Conservation (phyloP, 345 rosid genomes). For the Psidium guajava region DNA sequence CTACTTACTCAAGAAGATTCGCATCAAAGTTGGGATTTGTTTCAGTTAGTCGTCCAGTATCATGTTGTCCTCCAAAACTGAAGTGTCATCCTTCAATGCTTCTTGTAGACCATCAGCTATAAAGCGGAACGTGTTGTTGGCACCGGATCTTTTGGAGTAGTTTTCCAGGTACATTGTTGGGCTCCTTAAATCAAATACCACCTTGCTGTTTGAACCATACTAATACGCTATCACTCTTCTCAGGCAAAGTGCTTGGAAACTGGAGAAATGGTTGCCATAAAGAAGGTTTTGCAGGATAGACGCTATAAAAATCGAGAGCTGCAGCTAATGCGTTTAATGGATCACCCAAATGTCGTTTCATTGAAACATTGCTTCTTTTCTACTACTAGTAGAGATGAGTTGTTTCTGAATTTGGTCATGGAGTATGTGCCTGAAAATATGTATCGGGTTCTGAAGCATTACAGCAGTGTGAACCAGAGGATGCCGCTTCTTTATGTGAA, state of each 20-base stretch:
- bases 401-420: slow-evolving; percentile 44
- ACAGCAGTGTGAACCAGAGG: slow-evolving; percentile 39
- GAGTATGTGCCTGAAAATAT: slow-evolving; percentile 54
- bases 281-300: slow-evolving; percentile 48
- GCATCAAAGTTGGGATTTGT: not conserved
- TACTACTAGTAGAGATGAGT: slow-evolving; percentile 46
- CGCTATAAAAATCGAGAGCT: slow-evolving; percentile 55
- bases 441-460: slow-evolving; percentile 38
- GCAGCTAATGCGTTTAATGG: slow-evolving; percentile 50
- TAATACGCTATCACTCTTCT: not conserved
- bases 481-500: slow-evolving; percentile 54
- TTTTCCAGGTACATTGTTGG: slow-evolving; percentile 49
- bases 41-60: not conserved
- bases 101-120: slow-evolving; percentile 67
- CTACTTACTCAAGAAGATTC: not conserved
- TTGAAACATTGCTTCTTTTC: slow-evolving; percentile 55
- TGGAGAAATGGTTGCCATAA: slow-evolving; percentile 52
- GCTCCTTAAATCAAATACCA: not conserved
- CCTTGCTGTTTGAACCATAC: not conserved
- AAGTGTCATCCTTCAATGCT: not conserved
- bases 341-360: slow-evolving; percentile 49
- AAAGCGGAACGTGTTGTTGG: slow-evolving; percentile 90
- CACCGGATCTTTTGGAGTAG: slow-evolving; percentile 81
- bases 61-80: not conserved
- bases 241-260: slow-evolving; percentile 54